A percentile compares a stretch with the other conserved stretches of the same genome.
Evolutionary conservation across 2,329 filamentous ascomycete genomes (phyloP).

Genomic region (Aspergillus fructus): DNA sequence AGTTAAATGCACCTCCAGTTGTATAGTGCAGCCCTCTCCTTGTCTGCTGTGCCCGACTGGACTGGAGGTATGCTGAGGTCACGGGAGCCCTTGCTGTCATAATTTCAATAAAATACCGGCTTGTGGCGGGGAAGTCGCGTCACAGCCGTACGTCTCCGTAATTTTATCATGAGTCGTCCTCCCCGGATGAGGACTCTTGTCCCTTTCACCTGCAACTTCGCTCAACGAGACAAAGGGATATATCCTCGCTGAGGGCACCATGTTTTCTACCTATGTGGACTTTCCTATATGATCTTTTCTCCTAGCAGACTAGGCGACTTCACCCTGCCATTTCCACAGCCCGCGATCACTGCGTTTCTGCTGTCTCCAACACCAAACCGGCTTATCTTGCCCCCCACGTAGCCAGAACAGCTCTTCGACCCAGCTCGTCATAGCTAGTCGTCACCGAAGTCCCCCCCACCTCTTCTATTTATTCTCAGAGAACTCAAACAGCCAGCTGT

Average conservation of each 20-base stretch:
- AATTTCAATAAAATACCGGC: not conserved
- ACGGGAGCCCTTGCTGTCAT: not conserved
- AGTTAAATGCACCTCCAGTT: no score
- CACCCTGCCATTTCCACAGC: not conserved
- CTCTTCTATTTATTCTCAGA: not conserved
- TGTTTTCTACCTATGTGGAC: constrained; percentile 2
- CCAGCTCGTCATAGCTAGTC: constrained; percentile 22
- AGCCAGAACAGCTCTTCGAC: constrained; percentile 11
- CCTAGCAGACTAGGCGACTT: not conserved
- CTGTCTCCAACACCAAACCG: constrained; percentile 7
- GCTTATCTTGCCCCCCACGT: constrained; percentile 13
- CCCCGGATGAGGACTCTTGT: not conserved
- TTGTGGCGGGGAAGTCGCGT: not conserved
- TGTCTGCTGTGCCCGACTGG: not conserved
- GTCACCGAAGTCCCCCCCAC: constrained; percentile 5
- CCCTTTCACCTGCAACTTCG: constrained; percentile 1
- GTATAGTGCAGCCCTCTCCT: no score
- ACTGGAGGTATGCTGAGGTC: not conserved
- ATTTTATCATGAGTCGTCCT: not conserved
- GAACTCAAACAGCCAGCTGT: not conserved
- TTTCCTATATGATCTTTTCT: not conserved
- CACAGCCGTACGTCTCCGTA: not conserved
- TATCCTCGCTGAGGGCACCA: not conserved
- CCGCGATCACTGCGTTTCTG: constrained; percentile 3
- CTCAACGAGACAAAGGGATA: not conserved